Percentiles rank a stretch among this genome's conserved stretches.
These are phyloP conservation scores for Sesbania bispinosa DNA, from an alignment of 306 rosid species.

Conservation along the genomic window DNA sequence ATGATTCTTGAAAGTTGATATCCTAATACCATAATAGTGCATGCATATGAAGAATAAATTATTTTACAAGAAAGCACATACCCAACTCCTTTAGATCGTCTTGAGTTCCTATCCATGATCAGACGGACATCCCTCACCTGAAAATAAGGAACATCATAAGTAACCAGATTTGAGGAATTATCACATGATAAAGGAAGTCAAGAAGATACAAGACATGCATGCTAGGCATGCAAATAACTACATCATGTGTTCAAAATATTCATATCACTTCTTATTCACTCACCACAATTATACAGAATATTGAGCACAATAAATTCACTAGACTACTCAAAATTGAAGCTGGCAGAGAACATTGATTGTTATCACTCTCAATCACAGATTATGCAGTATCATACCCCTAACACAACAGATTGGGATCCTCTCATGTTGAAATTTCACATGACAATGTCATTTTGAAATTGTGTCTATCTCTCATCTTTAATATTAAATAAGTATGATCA, in stretches of 20 bases:
- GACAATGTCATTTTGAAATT: too few relatives aligned
- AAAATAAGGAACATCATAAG: slow-evolving; percentile 24
- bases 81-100: slow-evolving; percentile 99
- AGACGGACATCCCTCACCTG: slow-evolving; percentile 99
- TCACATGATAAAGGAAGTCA: neutral
- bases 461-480: too few relatives aligned
- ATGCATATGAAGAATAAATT: slow-evolving; percentile 37
- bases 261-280: slow-evolving; percentile 34
- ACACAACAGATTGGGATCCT: too few relatives aligned
- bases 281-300: slow-evolving; percentile 49
- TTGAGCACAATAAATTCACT: slow-evolving; percentile 44
- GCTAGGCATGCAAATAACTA: slow-evolving; percentile 23
- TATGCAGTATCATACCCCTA: neutral
- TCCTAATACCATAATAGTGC: slow-evolving; percentile 57
- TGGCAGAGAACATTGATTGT: slow-evolving; percentile 24
- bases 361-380: neutral
- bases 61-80: slow-evolving; percentile 47
- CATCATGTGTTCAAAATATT: slow-evolving; percentile 27
- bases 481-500: too few relatives aligned
- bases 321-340: slow-evolving; percentile 33
- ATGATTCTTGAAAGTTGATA: slow-evolving; percentile 70
- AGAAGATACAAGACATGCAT: neutral
- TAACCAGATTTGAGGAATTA: neutral
- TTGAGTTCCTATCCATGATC: slow-evolving; percentile 99
- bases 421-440: too few relatives aligned